A percentile compares a stretch with the other conserved stretches of the same genome.
phyloP scores from a whole-genome alignment of 352 stramenopile genomes.

The Globisporangium viniferum region DNA sequence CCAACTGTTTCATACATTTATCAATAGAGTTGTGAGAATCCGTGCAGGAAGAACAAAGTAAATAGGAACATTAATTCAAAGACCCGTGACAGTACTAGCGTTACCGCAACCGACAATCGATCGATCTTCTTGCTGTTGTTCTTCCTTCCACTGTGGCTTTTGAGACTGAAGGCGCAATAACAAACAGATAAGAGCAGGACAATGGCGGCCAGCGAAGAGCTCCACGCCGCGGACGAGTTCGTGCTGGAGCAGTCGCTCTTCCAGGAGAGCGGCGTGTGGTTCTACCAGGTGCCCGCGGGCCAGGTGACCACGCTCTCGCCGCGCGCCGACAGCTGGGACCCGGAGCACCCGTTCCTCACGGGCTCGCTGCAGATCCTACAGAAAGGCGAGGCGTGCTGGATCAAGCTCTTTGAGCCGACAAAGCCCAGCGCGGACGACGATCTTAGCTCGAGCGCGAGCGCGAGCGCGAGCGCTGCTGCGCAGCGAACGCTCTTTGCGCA shows the following conservation, averaged over 20 bases:
- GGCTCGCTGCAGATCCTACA: constrained; percentile 67
- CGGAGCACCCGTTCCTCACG: constrained; percentile 78
- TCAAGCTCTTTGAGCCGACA: constrained; percentile 76
- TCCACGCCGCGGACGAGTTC: constrained; percentile 22
- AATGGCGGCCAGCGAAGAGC: background rate
- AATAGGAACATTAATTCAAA: background rate
- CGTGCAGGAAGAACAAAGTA: background rate
- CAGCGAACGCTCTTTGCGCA: constrained; percentile 62
- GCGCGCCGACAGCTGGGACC: constrained; percentile 79
- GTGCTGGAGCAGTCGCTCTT: constrained; percentile 78
- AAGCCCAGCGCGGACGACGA: constrained; percentile 12
- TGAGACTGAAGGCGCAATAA: background rate
- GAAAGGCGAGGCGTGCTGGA: constrained; percentile 63
- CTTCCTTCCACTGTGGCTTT: background rate
- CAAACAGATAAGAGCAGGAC: background rate
- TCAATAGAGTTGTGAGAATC: background rate
- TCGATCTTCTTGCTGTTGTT: constrained; percentile 9
- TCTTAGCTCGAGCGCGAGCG: background rate
- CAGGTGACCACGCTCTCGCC: constrained; percentile 74
- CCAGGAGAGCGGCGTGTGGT: constrained; percentile 72
- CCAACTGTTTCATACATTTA: background rate
- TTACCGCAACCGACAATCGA: constrained; percentile 2
- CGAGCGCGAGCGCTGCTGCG: background rate
- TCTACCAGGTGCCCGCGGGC: constrained; percentile 74
- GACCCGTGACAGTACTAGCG: background rate